phyloP scores from a whole-genome alignment of 108 stramenopile genomes.

The Nitzschia inconspicua region DNA sequence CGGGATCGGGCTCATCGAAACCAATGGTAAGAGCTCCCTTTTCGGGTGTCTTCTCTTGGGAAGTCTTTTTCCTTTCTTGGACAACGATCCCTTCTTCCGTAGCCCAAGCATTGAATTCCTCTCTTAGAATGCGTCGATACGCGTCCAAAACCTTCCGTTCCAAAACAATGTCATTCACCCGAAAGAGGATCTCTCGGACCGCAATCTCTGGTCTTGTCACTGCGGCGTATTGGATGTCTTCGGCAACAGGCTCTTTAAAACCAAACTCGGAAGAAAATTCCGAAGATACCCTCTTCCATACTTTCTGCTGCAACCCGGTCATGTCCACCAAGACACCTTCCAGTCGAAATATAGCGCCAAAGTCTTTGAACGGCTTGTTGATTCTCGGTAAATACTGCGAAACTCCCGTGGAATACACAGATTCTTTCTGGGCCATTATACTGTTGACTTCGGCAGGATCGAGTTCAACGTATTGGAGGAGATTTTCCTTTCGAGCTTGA shows the following conservation, averaged over 20 bases:
- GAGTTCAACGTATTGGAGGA: conserved; percentile 64
- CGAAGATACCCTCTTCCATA: conserved; percentile 62
- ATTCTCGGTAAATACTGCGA: conserved; percentile 55
- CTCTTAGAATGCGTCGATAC: conserved; percentile 39
- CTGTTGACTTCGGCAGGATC: conserved; percentile 54
- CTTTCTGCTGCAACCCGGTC: conserved; percentile 57
- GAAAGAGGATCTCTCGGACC: conserved; percentile 51
- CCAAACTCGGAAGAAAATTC: conserved; percentile 43
- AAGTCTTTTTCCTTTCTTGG: neutral
- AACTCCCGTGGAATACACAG: conserved; percentile 52
- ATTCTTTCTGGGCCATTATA: conserved; percentile 58
- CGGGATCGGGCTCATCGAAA: neutral
- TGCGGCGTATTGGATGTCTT: conserved; percentile 52
- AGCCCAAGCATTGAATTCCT: conserved; percentile 56
- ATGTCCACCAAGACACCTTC: conserved; percentile 77
- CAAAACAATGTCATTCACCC: conserved; percentile 56
- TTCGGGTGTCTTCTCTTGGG: neutral
- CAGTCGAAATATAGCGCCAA: conserved; percentile 74
- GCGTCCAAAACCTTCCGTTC: conserved; percentile 32
- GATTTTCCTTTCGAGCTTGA: conserved; percentile 49
- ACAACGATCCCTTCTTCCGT: conserved; percentile 21
- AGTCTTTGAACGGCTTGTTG: conserved; percentile 73
- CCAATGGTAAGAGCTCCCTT: conserved; percentile 15
- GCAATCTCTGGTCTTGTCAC: conserved; percentile 59
- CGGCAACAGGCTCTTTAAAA: conserved; percentile 37